These are phyloP conservation scores for Pleomassaria siparia DNA, from an alignment of 2,329 filamentous ascomycete species.

Conservation along the genomic window DNA sequence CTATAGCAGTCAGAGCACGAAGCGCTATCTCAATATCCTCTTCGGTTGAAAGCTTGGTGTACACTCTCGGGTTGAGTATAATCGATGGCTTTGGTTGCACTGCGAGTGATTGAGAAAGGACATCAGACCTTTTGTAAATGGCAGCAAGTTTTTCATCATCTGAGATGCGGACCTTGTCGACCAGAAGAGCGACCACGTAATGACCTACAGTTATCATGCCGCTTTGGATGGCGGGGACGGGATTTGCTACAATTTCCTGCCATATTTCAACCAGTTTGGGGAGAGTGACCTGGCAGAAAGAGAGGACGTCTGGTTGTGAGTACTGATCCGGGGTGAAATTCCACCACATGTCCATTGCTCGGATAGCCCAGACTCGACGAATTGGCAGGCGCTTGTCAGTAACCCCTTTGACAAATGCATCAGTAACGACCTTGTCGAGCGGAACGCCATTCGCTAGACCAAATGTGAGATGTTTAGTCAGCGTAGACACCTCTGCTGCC, in stretches of 20 bases:
- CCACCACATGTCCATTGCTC: constrained; percentile 71
- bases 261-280: constrained; percentile 69
- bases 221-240: constrained; percentile 75
- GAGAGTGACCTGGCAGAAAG: constrained; percentile 54
- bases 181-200: constrained; percentile 66
- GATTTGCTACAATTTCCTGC: constrained; percentile 76
- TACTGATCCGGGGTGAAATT: constrained; percentile 52
- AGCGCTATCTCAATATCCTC: constrained; percentile 80
- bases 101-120: constrained; percentile 66
- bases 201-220: constrained; percentile 81
- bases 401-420: constrained; percentile 77
- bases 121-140: constrained; percentile 62
- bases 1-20: constrained; percentile 66
- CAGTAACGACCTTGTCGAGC: constrained; percentile 66
- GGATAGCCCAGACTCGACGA: constrained; percentile 78
- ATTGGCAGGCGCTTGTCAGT: constrained; percentile 79
- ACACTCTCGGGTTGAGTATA: constrained; percentile 80
- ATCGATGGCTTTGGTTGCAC: constrained; percentile 84
- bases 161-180: constrained; percentile 56
- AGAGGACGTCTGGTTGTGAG: constrained; percentile 48
- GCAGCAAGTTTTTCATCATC: constrained; percentile 58
- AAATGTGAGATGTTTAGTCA: constrained; percentile 66
- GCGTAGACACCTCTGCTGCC: constrained; percentile 70
- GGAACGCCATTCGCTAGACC: constrained; percentile 63
- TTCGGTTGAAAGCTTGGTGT: constrained; percentile 72